These are phyloP conservation scores for Mucor mucedo DNA, from an alignment of 371 early-diverging fungal species.

Conservation along the genomic window DNA sequence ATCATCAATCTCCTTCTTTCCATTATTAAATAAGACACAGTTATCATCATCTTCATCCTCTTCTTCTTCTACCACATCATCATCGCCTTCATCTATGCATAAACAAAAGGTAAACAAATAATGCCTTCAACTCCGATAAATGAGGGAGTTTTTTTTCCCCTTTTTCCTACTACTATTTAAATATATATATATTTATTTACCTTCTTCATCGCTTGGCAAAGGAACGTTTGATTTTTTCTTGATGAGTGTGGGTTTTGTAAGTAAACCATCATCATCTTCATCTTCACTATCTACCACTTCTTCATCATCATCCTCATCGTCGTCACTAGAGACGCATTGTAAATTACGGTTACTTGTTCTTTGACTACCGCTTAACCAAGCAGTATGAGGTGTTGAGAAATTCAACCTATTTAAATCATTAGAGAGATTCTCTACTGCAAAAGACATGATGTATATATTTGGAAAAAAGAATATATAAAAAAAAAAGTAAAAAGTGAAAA, in stretches of 20 bases:
- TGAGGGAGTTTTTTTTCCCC: neutral
- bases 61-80: slow-evolving; percentile 11
- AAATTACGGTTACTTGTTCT: slow-evolving; percentile 35
- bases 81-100: slow-evolving; percentile 1
- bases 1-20: slow-evolving; percentile 7
- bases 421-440: slow-evolving; percentile 35
- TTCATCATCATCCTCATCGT: slow-evolving; percentile 45
- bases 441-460: slow-evolving; percentile 12
- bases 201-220: slow-evolving; percentile 50
- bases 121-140: slow-evolving; percentile 7
- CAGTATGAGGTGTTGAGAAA: slow-evolving; percentile 21
- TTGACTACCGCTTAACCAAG: slow-evolving; percentile 16
- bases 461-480: slow-evolving; percentile 16
- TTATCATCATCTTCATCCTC: slow-evolving; percentile 15
- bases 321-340: slow-evolving; percentile 50
- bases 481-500: slow-evolving; percentile 18
- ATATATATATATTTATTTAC: slow-evolving; percentile 11
- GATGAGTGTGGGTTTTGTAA: neutral
- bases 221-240: slow-evolving; percentile 15
- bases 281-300: slow-evolving; percentile 36
- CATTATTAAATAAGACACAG: neutral
- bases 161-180: slow-evolving; percentile 1
- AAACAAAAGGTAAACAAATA: too few species aligned
- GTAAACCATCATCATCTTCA: slow-evolving; percentile 10
- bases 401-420: slow-evolving; percentile 32